Evolutionary conservation across 192 early-diverging fungal genomes (phyloP).

Genomic region (Dimargaris verticillata): DNA sequence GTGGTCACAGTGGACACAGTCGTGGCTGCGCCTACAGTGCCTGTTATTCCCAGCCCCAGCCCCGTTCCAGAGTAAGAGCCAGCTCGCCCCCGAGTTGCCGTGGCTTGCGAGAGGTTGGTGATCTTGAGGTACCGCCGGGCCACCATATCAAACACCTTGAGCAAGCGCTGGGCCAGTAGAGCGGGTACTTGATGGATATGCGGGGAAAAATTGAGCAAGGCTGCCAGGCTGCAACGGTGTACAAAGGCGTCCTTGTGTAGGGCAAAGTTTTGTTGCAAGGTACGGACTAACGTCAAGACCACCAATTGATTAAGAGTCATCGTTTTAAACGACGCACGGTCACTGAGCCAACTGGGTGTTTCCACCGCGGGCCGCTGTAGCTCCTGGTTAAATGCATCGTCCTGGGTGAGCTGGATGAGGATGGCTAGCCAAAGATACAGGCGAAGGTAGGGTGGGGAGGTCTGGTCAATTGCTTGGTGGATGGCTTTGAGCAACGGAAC

Average conservation of each 20-base stretch:
- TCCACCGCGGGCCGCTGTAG: background rate
- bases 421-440: conserved; percentile 7
- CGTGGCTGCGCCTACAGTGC: background rate
- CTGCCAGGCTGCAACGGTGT: conserved; percentile 5
- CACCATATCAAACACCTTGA: conserved; percentile 11
- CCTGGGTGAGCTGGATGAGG: background rate
- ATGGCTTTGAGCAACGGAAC: conserved; percentile 1
- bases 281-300: background rate
- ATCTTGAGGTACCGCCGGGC: conserved; percentile 10
- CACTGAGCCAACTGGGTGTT: background rate
- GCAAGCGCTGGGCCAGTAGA: conserved; percentile 1
- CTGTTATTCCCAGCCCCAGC: background rate
- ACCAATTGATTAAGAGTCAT: conserved; percentile 5
- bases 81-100: too few relatives aligned
- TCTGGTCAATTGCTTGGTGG: background rate
- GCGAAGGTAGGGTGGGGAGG: background rate
- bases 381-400: conserved; percentile 3
- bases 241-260: conserved; percentile 9
- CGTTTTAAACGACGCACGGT: background rate
- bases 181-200: conserved; percentile 7
- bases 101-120: background rate
- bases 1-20: background rate
- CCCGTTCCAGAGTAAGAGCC: too few relatives aligned
- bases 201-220: conserved; percentile 6
- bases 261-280: conserved; percentile 6